Evolutionary conservation across 2,329 filamentous ascomycete genomes (phyloP).

Genomic region (Xylariaceae sp.): DNA sequence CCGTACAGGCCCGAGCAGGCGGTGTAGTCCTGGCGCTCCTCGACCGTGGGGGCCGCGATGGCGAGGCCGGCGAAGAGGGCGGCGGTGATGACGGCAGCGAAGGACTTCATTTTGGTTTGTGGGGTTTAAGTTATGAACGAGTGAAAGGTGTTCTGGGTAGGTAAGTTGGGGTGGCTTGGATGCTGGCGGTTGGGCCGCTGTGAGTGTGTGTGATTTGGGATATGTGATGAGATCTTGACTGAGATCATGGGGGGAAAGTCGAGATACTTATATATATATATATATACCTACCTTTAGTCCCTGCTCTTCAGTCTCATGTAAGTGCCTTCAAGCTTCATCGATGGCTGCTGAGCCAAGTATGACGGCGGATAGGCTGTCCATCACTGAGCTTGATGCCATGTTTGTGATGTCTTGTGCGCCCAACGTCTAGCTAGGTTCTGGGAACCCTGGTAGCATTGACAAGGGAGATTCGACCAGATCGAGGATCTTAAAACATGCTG

Average conservation of each 20-base stretch:
- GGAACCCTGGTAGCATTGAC: slow-evolving; percentile 8
- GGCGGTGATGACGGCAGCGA: slow-evolving; percentile 17
- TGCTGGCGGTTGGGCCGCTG: slow-evolving; percentile 6
- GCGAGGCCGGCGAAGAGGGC: slow-evolving; percentile 27
- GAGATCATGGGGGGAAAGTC: slow-evolving; percentile 4
- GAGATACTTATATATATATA: slow-evolving; percentile 24
- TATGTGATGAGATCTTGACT: not conserved
- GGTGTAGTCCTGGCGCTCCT: slow-evolving; percentile 34
- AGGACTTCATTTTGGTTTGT: slow-evolving; percentile 29
- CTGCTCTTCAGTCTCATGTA: not conserved
- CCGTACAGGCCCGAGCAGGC: slow-evolving; percentile 48
- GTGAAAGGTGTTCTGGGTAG: slow-evolving; percentile 2
- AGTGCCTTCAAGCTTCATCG: slow-evolving; percentile 6
- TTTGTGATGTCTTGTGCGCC: not conserved
- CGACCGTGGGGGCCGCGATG: slow-evolving; percentile 23
- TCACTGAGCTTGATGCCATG: slow-evolving; percentile 8
- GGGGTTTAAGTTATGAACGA: not conserved
- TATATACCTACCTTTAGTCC: not conserved
- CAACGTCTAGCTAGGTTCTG: slow-evolving; percentile 1
- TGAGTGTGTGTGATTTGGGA: slow-evolving; percentile 7
- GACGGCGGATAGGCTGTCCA: slow-evolving; percentile 12
- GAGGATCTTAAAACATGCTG: slow-evolving; percentile 19
- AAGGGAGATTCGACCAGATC: slow-evolving; percentile 12
- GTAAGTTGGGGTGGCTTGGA: slow-evolving; percentile 10
- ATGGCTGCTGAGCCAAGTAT: slow-evolving; percentile 1